Percentiles rank a stretch among this genome's conserved stretches.
phyloP scores from a whole-genome alignment of 1,284 basidiomycete species.

The Moesziomyces antarcticus region DNA sequence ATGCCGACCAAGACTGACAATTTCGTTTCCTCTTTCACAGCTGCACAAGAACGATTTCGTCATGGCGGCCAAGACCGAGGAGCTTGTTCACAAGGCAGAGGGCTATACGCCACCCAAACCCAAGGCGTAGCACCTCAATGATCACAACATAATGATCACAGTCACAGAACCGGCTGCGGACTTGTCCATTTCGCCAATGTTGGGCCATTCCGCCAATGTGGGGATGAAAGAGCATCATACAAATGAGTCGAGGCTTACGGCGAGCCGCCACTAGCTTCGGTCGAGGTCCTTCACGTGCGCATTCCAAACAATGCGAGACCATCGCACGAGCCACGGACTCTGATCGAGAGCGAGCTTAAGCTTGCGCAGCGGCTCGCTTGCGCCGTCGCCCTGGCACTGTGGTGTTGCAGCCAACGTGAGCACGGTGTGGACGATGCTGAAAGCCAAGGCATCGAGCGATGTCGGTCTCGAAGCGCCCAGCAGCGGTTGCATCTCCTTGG shows the following conservation, averaged over 20 bases:
- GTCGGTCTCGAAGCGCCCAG: slow-evolving; percentile 24
- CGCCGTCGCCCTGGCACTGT: slow-evolving; percentile 8
- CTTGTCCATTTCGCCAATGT: no score
- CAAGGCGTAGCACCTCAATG: slow-evolving; percentile 6
- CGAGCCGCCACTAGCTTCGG: slow-evolving; percentile 3
- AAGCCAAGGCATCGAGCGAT: slow-evolving; percentile 47
- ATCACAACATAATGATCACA: slow-evolving; percentile 1
- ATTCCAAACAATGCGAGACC: slow-evolving; percentile 49
- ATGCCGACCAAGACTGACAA: not conserved
- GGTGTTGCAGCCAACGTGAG: slow-evolving; percentile 50
- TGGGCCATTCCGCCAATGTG: no score
- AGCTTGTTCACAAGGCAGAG: slow-evolving; percentile 47
- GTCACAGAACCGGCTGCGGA: not conserved
- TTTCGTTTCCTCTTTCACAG: slow-evolving; percentile 19
- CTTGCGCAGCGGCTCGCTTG: slow-evolving; percentile 14
- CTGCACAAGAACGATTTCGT: slow-evolving; percentile 66
- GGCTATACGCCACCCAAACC: slow-evolving; percentile 49
- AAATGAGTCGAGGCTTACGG: no score
- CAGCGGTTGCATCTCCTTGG: slow-evolving; percentile 10
- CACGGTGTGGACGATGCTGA: slow-evolving; percentile 50
- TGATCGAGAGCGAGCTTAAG: slow-evolving; percentile 41
- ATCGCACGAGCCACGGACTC: slow-evolving; percentile 35
- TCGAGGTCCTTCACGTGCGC: slow-evolving; percentile 32
- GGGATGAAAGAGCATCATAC: no score
- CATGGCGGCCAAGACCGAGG: slow-evolving; percentile 66